Evolutionary conservation across 2,329 filamentous ascomycete genomes (phyloP), one percentile per base, ranked within the genome.

Genomic region (Helotiales sp.): DNA sequence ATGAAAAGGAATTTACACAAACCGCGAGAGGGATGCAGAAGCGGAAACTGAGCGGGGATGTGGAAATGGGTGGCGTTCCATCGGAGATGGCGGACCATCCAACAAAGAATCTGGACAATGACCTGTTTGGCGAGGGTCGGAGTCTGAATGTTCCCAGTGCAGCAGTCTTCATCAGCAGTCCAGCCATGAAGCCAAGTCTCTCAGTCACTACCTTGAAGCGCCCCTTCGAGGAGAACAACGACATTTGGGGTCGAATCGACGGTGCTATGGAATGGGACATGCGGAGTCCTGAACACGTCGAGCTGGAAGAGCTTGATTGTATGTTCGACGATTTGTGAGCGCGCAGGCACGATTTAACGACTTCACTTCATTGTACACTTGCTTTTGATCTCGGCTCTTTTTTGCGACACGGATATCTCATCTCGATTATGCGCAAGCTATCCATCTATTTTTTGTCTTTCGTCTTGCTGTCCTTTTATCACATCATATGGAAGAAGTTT

Each of bases 1-100:
- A 98, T 67, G 93, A 98, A 79, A 90, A 89, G 70, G 95, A 98
- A 74, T 99, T 99, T 71, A 97, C 93, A 6, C 91, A 96, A 75
- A 98, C 93, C 1, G 95, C 95, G 15, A 90, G 91, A 65, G 91
- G 88, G 49, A 83, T 98, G 67, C 72, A 73, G 60, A 86, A 84
- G 71, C 78, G 82, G 60, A 87, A 86, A 68, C 76, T 86, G 22
- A 79, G 65, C 48, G 62, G 63, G 42, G 81, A 85, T 64, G 79
- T 83, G 51, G 78, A 84, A 66, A 83, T 86, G 64, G 79, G 78
- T 55, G 79, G 82, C 47, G 74, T 75, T 30, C 66, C 68, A 30
- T 69, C 67, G 9, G 68, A 70, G 31, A 66, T 70, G 59, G 67
- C 67, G 57, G 62, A 65, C 55, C 53, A 66, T 48, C 63, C 63